Evolutionary conservation across 352 stramenopile species (phyloP).

Genomic region (Elongisporangium prolatum): DNA sequence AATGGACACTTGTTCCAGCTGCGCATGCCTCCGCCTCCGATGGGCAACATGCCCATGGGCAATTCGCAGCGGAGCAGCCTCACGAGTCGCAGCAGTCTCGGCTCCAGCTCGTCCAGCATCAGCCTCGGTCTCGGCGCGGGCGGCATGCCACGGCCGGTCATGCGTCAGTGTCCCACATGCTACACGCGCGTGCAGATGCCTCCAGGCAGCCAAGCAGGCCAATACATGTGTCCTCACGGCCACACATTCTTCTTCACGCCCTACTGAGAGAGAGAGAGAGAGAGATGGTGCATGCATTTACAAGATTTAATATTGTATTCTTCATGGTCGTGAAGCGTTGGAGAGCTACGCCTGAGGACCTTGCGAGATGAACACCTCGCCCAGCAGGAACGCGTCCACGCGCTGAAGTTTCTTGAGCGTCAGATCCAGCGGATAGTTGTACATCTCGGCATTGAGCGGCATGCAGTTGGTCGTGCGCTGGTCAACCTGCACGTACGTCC

Average conservation of each 20-base stretch:
- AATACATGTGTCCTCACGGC: slow-evolving; percentile 87
- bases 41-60: slow-evolving; percentile 7
- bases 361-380: slow-evolving; percentile 69
- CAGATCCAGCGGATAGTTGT: slow-evolving; percentile 75
- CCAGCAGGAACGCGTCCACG: slow-evolving; percentile 72
- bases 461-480: slow-evolving; percentile 72
- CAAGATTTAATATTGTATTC: not conserved
- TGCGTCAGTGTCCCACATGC: slow-evolving; percentile 84
- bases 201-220: slow-evolving; percentile 69
- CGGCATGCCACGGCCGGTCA: slow-evolving; percentile 43
- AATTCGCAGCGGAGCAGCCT: slow-evolving; percentile 34
- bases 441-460: slow-evolving; percentile 73
- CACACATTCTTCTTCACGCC: slow-evolving; percentile 86
- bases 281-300: not conserved
- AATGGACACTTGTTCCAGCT: slow-evolving; percentile 76
- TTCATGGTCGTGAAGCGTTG: not conserved
- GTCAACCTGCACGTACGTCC: slow-evolving; percentile 81
- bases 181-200: slow-evolving; percentile 87
- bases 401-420: slow-evolving; percentile 67
- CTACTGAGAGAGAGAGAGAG: slow-evolving; percentile 29
- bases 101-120: not conserved
- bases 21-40: slow-evolving; percentile 35
- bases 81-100: slow-evolving; percentile 25
- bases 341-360: slow-evolving; percentile 13
- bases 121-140: slow-evolving; percentile 13